A percentile compares a stretch with the other conserved stretches of the same genome.
These are phyloP conservation scores for Lathyrus sativus DNA, from an alignment of 306 rosid genomes.

Conservation along the genomic window DNA sequence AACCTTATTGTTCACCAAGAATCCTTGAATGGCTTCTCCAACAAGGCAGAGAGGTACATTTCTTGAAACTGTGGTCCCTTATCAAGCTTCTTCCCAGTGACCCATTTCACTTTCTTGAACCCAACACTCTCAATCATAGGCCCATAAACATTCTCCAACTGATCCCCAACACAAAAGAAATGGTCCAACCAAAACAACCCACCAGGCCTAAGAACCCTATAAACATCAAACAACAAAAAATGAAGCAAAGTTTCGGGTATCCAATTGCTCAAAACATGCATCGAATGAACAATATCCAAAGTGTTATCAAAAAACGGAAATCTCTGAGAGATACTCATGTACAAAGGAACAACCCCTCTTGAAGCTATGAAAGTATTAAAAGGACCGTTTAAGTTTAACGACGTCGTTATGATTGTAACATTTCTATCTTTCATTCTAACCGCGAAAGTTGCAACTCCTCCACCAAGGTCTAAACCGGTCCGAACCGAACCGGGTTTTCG, in stretches of 20 bases:
- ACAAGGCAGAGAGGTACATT: conserved; percentile 55
- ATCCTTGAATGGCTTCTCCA: conserved; percentile 49
- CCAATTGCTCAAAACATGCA: conserved; percentile 58
- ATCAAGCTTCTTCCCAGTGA: conserved; percentile 50
- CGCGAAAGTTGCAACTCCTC: conserved; percentile 53
- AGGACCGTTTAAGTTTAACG: conserved; percentile 54
- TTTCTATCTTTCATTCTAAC: conserved; percentile 49
- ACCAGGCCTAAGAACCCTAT: conserved; percentile 53
- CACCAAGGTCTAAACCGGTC: conserved; percentile 51
- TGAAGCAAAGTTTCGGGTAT: conserved; percentile 38
- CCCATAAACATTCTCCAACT: conserved; percentile 42
- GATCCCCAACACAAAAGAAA: conserved; percentile 48
- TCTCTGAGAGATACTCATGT: conserved; percentile 49
- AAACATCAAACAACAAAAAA: conserved; percentile 45
- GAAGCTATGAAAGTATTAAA: conserved; percentile 53
- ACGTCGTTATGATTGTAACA: conserved; percentile 42
- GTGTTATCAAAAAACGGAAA: conserved; percentile 54
- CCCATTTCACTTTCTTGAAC: conserved; percentile 51
- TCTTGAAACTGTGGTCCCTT: conserved; percentile 39
- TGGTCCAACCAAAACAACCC: conserved; percentile 60
- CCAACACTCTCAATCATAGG: conserved; percentile 55
- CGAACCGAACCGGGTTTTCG: conserved; percentile 42
- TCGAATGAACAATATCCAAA: conserved; percentile 56
- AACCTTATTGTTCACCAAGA: conserved; percentile 33
- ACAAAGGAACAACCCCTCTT: conserved; percentile 50